Evolutionary conservation across 2,329 filamentous ascomycete species (phyloP).

Genomic region (Aspergillus sp.): DNA sequence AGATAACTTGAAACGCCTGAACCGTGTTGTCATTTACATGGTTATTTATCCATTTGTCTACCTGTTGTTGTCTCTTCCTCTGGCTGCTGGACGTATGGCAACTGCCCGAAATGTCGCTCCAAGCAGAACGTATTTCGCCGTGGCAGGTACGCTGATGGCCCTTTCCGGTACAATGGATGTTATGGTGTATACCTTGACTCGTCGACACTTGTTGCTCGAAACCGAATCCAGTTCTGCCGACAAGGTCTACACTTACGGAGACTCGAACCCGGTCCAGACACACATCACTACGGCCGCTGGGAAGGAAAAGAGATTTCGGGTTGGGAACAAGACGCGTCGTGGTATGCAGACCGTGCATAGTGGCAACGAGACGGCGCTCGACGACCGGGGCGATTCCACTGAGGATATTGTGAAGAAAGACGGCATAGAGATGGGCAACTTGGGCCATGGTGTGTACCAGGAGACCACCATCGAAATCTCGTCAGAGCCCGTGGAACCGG

Average conservation of each 20-base stretch:
- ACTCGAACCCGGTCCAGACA: constrained; percentile 20
- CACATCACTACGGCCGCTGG: constrained; percentile 16
- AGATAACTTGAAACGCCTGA: constrained; percentile 28
- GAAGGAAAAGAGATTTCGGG: constrained; percentile 9
- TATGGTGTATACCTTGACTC: constrained; percentile 49
- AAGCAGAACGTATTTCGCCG: constrained; percentile 39
- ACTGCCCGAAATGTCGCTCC: constrained; percentile 25
- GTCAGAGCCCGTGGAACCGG: constrained; percentile 22
- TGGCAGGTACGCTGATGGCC: constrained; percentile 48
- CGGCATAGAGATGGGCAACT: constrained; percentile 23
- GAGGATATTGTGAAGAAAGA: constrained; percentile 34
- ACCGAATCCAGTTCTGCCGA: constrained; percentile 32
- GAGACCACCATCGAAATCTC: constrained; percentile 37
- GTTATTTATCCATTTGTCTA: constrained; percentile 45
- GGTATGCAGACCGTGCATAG: constrained; percentile 15
- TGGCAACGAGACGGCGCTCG: constrained; percentile 11
- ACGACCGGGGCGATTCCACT: constrained; percentile 34
- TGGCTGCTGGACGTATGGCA: constrained; percentile 42
- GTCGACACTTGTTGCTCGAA: constrained; percentile 46
- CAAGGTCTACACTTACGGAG: constrained; percentile 21
- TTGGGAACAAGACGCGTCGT: constrained; percentile 14
- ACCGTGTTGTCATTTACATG: constrained; percentile 38
- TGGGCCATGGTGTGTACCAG: constrained; percentile 31
- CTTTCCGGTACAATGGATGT: constrained; percentile 52
- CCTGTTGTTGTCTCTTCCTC: constrained; percentile 54